Base-by-base conservation (phyloP, 2,329 filamentous ascomycete species). In the Aspergillus fructus region DNA sequence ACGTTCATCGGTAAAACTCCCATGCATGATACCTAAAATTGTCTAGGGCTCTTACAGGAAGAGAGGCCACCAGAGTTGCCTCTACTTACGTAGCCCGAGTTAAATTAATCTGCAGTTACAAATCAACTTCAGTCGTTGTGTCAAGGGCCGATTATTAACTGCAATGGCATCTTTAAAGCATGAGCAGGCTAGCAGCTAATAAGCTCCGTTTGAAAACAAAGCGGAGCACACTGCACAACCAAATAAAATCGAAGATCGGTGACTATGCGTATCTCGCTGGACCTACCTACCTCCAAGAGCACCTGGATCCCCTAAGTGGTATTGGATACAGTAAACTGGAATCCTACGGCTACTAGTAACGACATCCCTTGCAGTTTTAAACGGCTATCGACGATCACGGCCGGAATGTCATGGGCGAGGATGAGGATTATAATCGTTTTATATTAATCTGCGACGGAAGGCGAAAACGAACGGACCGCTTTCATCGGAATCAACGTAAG, bases 371-470 rank as follows among this genome's bases (percentile, higher is more conserved):
- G 49, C 17, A 15, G 23, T 19, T 33, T 41, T 41, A 50, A 53
- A 43, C 39, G 24, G 47, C 49, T 49, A 45, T 52, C 43, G 47
- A 39, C 19, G 40, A 56, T 47, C 49, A 47, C 48, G 59, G 60
- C 45, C 53, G 53, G 58, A 50, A 55, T 60, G 62, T 48, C 56
- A 40, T 27, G 55, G 61, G 62, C 59, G 63, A 58, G 53, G 48
- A 51, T 45, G 55, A 56, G 57, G 39, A 55, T 59, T 59, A 43
- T 41, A 59, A 64, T 64, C 62, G 62, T 60, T 56, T 62, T 57
- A 59, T 55, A 65, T 68, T 68, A 64, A 59, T 59, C 39, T 66
- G 62, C 61, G 66, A 61, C 49, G 60, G 39, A 54, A 62, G 62
- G 62, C 60, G 64, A 53, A 59, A 56, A 63, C 59, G 64, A 63